These are phyloP conservation scores for Fusarium xyrophilum DNA, from an alignment of 2,329 filamentous ascomycete species.

Conservation along the genomic window DNA sequence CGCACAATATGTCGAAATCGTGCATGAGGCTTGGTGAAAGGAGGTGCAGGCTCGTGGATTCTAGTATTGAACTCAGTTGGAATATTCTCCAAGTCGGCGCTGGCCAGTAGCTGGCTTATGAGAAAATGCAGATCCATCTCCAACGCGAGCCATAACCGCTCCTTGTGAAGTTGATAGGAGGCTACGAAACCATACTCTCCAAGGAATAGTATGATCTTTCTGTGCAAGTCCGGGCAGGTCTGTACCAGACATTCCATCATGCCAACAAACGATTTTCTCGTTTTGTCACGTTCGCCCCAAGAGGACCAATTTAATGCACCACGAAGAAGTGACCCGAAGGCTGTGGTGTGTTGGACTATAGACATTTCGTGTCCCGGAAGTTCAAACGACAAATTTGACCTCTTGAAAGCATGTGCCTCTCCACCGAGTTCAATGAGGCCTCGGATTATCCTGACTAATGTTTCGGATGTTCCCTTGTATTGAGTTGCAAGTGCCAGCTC, in stretches of 20 bases:
- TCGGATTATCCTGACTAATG: fast-evolving
- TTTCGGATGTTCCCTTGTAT: fast-evolving
- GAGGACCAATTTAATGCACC: fast-evolving
- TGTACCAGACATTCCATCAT: fast-evolving
- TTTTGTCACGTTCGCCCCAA: fast-evolving
- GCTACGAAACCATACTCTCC: fast-evolving
- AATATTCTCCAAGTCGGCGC: fast-evolving
- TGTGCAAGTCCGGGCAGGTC: background rate
- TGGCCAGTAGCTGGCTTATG: fast-evolving
- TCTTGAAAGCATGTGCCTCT: fast-evolving
- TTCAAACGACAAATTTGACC: fast-evolving
- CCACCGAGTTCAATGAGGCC: background rate
- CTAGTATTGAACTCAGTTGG: fast-evolving
- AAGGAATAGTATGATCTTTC: fast-evolving
- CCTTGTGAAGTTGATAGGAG: fast-evolving
- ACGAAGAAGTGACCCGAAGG: background rate
- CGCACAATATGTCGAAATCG: fast-evolving
- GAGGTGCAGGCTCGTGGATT: fast-evolving
- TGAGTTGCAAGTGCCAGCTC: fast-evolving
- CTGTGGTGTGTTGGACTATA: fast-evolving
- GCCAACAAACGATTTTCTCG: fast-evolving
- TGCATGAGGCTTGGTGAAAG: fast-evolving
- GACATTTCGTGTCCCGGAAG: fast-evolving
- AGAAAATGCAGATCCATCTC: background rate
- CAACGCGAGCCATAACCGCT: fast-evolving